Conservation (phyloP, 2,329 filamentous ascomycete genomes). For the Aspergillus neoniger region DNA sequence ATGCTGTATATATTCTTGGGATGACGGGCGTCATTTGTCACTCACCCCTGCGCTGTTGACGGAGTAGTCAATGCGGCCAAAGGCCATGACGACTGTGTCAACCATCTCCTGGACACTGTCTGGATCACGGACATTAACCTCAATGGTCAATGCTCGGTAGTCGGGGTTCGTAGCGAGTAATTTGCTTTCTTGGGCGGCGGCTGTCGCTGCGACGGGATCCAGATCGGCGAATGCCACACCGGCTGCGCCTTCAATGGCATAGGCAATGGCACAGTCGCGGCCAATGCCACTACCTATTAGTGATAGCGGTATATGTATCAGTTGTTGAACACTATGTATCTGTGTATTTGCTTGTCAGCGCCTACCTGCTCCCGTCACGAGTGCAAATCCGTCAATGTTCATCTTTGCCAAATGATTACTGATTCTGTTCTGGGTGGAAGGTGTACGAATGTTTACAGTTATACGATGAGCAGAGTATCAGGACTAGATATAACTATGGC, state of each 20-base stretch:
- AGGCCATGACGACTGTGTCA: constrained; percentile 15
- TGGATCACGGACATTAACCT: constrained; percentile 29
- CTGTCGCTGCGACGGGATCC: constrained; percentile 16
- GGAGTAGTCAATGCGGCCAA: constrained; percentile 30
- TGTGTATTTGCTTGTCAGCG: no score
- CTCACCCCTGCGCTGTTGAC: constrained; percentile 27
- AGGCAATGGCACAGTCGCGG: constrained; percentile 17
- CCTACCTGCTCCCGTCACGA: constrained; percentile 18
- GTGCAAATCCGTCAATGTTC: constrained; percentile 9
- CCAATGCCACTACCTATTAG: constrained; percentile 14
- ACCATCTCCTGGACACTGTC: constrained; percentile 29
- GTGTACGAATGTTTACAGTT: no score
- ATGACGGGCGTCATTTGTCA: no score
- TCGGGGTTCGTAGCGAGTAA: constrained; percentile 23
- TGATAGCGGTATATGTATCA: no score
- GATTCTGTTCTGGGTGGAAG: no score
- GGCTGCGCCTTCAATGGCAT: constrained; percentile 23
- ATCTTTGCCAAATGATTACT: background rate
- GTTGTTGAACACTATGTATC: no score
- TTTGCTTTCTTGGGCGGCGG: background rate
- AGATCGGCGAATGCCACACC: constrained; percentile 31
- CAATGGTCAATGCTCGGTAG: constrained; percentile 23
- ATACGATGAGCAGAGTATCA: no score
- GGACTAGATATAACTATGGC: no score
- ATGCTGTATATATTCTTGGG: no score